phyloP scores from a whole-genome alignment of 768 basidiomycete species.

The Melanogaster broomeanus region DNA sequence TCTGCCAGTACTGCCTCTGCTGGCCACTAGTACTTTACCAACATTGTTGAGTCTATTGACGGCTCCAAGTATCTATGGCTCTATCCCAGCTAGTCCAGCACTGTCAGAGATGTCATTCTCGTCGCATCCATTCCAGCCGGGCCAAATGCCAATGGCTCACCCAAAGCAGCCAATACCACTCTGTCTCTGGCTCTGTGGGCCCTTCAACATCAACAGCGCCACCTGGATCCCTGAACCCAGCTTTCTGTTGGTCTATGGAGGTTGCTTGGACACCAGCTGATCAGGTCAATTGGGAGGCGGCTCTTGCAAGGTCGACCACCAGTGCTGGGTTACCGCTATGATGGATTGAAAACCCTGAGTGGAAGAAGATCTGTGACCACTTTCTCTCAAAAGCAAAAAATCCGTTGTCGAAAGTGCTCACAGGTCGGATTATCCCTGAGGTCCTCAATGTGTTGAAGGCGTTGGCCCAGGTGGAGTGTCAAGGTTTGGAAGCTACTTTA shows the following conservation, averaged over 20 bases:
- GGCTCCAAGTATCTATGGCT: too few relatives aligned
- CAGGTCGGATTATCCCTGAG: constrained; percentile 22
- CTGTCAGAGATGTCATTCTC: neutral
- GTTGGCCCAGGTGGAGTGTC: neutral
- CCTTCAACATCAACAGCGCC: neutral
- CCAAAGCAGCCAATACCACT: neutral
- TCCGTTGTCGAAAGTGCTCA: constrained; percentile 25
- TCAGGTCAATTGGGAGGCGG: neutral
- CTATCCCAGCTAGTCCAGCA: neutral
- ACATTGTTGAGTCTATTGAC: too few relatives aligned
- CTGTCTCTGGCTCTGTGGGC: neutral
- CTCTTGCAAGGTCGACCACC: constrained; percentile 29
- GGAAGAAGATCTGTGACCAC: constrained; percentile 27
- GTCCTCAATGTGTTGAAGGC: neutral
- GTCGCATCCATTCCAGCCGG: neutral
- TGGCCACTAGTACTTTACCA: too few relatives aligned
- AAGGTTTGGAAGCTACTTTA: constrained; percentile 23
- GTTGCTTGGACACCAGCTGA: neutral
- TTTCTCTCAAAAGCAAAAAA: constrained; percentile 32
- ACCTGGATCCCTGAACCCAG: neutral
- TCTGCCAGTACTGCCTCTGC: too few relatives aligned
- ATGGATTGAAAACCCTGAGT: constrained; percentile 42
- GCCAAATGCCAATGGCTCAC: neutral
- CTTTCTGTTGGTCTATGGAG: neutral
- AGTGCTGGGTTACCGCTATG: constrained; percentile 34